Evolutionary conservation across 2,329 filamentous ascomycete species (phyloP), one percentile per base, ranked within the genome.

Genomic region (Hymenotorrendiella dingleyae): DNA sequence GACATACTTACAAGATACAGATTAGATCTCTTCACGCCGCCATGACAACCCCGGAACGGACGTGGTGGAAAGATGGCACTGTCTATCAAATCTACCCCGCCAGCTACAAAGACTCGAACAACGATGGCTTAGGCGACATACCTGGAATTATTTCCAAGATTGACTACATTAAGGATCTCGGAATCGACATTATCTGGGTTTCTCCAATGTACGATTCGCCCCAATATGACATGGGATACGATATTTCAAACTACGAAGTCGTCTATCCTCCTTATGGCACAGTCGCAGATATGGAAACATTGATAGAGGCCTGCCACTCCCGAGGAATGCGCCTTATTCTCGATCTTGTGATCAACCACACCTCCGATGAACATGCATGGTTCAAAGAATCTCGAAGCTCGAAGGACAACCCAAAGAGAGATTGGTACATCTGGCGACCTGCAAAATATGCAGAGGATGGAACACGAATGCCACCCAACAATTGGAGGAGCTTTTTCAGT

Each of bases 311-410:
- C 34, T 71, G 76, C 29, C 80, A 84, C 46, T 62, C 70, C 12
- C 71, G 80, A 4, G 78, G 73, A 3, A 85, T 89, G 75, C 78
- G 76, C 51, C 64, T 89, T 9, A 78, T 90, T 43, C 72, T 89
- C 45, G 84, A 90, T 56, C 68, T 90, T 3, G 85, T 90, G 2
- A 74, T 89, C 48, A 91, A 89, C 52, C 85, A 91, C 59, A 88
- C 84, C 0, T 84, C 78, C 3, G 76, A 83, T 49, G 72, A 85
- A 58, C 81, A 86, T 54, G 69, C 71, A 3, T 89, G 77, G 78
- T 82, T 81, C 55, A 60, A 65, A 46, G 73, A 80, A 49, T 77
- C 73, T 1, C 63, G 68, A 3, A 67, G 64, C 4, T 73, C 70
- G 1, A 72, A 67, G 47, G 57, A 64, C 6, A 74, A 69, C 51